Conservation (phyloP, 192 early-diverging fungal species). For the Podila clonocystis region DNA sequence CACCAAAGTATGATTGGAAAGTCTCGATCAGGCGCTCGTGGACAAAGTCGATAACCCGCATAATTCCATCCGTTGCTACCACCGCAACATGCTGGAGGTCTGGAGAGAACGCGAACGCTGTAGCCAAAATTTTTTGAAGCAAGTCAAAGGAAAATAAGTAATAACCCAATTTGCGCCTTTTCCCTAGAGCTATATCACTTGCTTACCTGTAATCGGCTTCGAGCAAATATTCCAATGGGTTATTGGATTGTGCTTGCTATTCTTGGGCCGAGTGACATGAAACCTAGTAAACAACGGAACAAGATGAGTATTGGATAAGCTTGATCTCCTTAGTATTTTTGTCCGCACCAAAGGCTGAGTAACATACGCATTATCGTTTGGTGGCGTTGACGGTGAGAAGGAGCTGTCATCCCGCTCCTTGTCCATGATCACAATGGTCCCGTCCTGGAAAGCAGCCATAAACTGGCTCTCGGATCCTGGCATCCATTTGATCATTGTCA, state of each 20-base stretch:
- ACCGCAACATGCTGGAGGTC: slow-evolving; percentile 83
- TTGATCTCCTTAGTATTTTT: neutral
- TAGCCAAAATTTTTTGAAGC: neutral
- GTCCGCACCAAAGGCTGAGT: neutral
- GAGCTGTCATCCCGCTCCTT: slow-evolving; percentile 85
- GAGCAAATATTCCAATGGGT: slow-evolving; percentile 80
- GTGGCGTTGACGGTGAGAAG: slow-evolving; percentile 32
- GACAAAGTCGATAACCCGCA: slow-evolving; percentile 82
- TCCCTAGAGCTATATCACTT: neutral
- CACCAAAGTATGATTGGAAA: slow-evolving; percentile 87
- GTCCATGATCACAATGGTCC: slow-evolving; percentile 85
- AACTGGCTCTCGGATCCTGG: slow-evolving; percentile 88
- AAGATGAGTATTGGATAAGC: neutral
- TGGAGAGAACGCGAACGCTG: slow-evolving; percentile 86
- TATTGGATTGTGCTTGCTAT: slow-evolving; percentile 82
- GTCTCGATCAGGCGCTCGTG: slow-evolving; percentile 83
- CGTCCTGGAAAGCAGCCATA: slow-evolving; percentile 86
- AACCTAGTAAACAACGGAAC: slow-evolving; percentile 51
- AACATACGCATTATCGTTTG: slow-evolving; percentile 44
- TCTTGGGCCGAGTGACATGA: slow-evolving; percentile 67
- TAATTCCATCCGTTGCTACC: slow-evolving; percentile 76
- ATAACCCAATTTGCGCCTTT: too few relatives aligned
- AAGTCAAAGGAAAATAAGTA: neutral
- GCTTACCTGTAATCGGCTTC: slow-evolving; percentile 76
- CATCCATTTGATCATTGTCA: slow-evolving; percentile 90